Evolutionary conservation across 2,329 filamentous ascomycete species (phyloP).

Genomic region (Colletotrichum eremochloae): DNA sequence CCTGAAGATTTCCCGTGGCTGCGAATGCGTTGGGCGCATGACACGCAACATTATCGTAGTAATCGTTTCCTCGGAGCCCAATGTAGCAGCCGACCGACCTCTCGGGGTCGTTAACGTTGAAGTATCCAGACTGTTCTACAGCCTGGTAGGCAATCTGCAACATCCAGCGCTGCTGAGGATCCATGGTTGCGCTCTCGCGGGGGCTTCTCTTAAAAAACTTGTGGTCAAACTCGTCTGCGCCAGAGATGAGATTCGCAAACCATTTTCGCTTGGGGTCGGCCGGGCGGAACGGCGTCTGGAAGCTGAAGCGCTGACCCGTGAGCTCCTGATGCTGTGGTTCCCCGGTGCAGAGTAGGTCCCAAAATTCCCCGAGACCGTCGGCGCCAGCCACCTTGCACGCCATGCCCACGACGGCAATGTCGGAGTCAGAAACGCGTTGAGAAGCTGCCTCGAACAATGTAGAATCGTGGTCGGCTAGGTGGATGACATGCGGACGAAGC

Average conservation of each 20-base stretch:
- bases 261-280: conserved; percentile 13
- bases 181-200: conserved; percentile 48
- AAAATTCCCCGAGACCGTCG: conserved; percentile 53
- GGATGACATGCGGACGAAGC: conserved; percentile 42
- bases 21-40: conserved; percentile 54
- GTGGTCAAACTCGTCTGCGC: conserved; percentile 52
- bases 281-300: not conserved
- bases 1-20: conserved; percentile 52
- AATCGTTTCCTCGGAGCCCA: conserved; percentile 51
- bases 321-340: conserved; percentile 29
- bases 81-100: conserved; percentile 54
- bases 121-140: conserved; percentile 49
- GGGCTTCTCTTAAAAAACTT: conserved; percentile 56
- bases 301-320: not conserved
- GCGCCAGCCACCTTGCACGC: conserved; percentile 59
- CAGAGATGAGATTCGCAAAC: conserved; percentile 46
- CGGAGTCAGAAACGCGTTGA: not conserved
- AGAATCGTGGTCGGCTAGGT: conserved; percentile 39
- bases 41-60: conserved; percentile 55
- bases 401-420: conserved; percentile 55
- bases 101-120: not conserved
- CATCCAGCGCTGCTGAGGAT: conserved; percentile 55
- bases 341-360: conserved; percentile 45
- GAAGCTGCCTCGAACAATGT: not conserved
- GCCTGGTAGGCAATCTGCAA: conserved; percentile 59